Conservation (phyloP, 139 green algal genomes). For the Choricystis sp. region DNA sequence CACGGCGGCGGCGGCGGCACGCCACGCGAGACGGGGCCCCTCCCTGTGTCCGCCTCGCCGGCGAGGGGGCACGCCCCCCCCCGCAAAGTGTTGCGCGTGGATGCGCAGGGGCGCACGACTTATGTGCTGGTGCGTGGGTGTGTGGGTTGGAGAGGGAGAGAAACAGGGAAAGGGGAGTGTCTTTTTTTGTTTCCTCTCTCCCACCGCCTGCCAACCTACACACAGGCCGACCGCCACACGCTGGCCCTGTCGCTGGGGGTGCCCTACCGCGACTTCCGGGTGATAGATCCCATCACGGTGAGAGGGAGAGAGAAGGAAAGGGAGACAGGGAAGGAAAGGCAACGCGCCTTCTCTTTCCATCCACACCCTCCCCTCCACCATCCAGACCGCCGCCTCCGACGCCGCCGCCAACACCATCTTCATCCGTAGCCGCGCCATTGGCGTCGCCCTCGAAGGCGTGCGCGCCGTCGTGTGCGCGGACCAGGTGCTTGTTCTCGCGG, state of each 20-base stretch:
- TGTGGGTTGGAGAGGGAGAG: no score
- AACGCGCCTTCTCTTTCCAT: neutral
- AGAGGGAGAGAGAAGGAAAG: neutral
- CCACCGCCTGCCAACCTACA: no score
- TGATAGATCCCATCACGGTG: constrained; percentile 17
- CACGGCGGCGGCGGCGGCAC: no score
- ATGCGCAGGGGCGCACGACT: no score
- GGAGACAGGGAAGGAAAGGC: neutral
- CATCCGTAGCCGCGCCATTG: constrained; percentile 17
- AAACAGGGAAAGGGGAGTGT: no score
- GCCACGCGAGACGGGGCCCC: no score
- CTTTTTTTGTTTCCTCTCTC: no score
- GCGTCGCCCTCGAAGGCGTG: constrained; percentile 18
- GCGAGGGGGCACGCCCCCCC: no score
- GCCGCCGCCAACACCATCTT: constrained; percentile 7
- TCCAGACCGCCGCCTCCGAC: neutral
- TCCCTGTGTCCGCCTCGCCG: no score
- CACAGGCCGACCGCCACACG: constrained; percentile 16
- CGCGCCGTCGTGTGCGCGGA: constrained; percentile 12
- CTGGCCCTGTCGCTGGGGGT: constrained; percentile 17
- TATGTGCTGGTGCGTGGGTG: no score
- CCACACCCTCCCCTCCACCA: neutral
- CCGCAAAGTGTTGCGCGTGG: no score
- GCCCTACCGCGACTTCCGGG: constrained; percentile 21
- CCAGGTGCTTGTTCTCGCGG: constrained; percentile 19